Evolutionary conservation across 225 moss, liverwort and hornwort genomes (phyloP), one percentile per base, ranked within the genome.

Genomic region (Bryum argenteum): DNA sequence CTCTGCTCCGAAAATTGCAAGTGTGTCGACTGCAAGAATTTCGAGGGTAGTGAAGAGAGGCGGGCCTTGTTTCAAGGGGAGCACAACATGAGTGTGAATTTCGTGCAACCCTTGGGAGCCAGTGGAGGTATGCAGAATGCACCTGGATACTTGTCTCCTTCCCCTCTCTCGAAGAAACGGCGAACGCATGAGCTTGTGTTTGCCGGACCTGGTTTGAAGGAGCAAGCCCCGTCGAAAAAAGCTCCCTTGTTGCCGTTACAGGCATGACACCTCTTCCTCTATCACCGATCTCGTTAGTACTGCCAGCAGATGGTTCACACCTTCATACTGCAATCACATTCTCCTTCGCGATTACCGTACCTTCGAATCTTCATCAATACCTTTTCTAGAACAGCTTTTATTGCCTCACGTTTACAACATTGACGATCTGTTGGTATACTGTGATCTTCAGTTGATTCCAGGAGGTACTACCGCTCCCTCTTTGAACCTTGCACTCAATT

Each of bases 1-100:
- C 75, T 83, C 22, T 87, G 87, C 65, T 87, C 87, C 45, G 81
- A 87, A 40, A 83, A 87, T 57, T 87, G 83, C 52, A 87, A 87
- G 67, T 87, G 87, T 75, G 75, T 83, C 40, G 87, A 87, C 78
- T 87, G 83, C 75, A 87, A 87, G 57, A 87, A 87, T 44, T 87
- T 87, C 47, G 87, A 87, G 61, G 86, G 86, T 17, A 87, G 86
- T 66, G 86, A 87, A 75, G 86, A 83, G 67, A 83, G 86, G 55
- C 77, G 83, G 72, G 86, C 86, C 17, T 81, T 87, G 33, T 87
- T 87, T 72, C 86, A 83, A 64, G 80, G 83, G 51, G 87, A 87
- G 41, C 86, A 87, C 47, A 77, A 59, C 51, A 68, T 83, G 71
- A 80, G 72, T 72, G 60, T 81, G 53, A 81, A 40, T 60, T 87